Base-by-base conservation (phyloP, 805 yeast species). In the Candida cerambycidarum region DNA sequence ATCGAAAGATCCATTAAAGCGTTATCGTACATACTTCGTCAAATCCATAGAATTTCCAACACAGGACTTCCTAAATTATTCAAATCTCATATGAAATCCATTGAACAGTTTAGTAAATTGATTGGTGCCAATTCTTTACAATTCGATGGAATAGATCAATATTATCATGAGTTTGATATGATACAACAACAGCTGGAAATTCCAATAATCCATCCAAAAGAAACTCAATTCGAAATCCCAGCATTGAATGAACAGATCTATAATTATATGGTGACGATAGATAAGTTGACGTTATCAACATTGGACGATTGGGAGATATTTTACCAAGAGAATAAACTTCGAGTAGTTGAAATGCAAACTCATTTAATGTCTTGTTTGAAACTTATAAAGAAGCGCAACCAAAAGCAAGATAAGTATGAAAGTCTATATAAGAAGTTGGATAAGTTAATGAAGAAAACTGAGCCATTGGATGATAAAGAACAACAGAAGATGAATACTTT, bases 341-440 rank as follows among this genome's bases (percentile, higher is more conserved):
- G 68, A 45, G 61, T 74, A 18, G 58, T 60, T 34, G 74, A 65
- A 31, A 69, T 76, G 75, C 55, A 56, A 19, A 53, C 51, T 3
- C 60, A 65, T 38, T 50, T 77, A 39, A 61, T 65, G 27, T 61
- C 60, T 8, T 53, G 66, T 1, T 52, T 66, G 43, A 70, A 69
- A 48, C 50, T 76, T 39, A 61, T 78, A 14, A 66, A 67, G 14
- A 73, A 73, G 45, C 57, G 82, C 39, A 63, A 65, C 44, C 71
- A 68, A 42, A 71, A 71, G 56, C 69, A 73, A 45, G 58, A 57
- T 12, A 72, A 71, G 37, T 66, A 59, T 38, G 73, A 68, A 38
- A 70, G 67, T 51, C 50, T 61, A 29, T 62, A 62, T 30, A 57
- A 58, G 38, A 58, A 65, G 23, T 58, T 73, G 2, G 71, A 71